Percentiles rank a stretch among this genome's conserved stretches.
phyloP scores from a whole-genome alignment of 2,329 filamentous ascomycete genomes.

The Exophiala lecanii-corni region DNA sequence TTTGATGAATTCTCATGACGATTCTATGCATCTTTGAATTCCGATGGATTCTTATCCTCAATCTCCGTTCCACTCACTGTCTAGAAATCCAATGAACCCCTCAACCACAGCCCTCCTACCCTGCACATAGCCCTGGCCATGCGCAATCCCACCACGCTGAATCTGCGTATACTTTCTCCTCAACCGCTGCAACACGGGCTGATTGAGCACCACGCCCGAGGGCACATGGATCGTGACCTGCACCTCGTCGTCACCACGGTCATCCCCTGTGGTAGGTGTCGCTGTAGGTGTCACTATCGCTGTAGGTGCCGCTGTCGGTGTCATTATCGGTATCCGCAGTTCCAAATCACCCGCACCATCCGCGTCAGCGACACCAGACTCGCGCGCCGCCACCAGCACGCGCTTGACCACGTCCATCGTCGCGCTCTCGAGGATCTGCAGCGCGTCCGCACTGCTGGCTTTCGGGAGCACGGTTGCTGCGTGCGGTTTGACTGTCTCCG shows the following conservation, averaged over 20 bases:
- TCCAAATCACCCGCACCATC: constrained; percentile 17
- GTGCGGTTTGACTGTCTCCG: constrained; percentile 35
- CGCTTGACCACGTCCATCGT: constrained; percentile 25
- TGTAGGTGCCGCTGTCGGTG: too few relatives aligned
- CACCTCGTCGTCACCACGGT: background rate
- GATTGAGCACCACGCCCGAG: constrained; percentile 29
- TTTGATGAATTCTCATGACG: too few relatives aligned
- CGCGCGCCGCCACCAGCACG: constrained; percentile 16
- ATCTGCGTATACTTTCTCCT: constrained; percentile 44
- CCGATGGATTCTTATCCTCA: too few relatives aligned
- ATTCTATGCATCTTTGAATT: too few relatives aligned
- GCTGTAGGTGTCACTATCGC: background rate
- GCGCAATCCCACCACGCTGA: constrained; percentile 34
- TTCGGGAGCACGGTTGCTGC: constrained; percentile 40
- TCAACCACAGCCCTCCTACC: constrained; percentile 35
- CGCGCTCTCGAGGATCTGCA: constrained; percentile 38
- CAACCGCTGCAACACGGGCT: constrained; percentile 41
- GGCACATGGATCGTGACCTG: constrained; percentile 18
- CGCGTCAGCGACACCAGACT: constrained; percentile 6
- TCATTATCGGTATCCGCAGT: constrained; percentile 13
- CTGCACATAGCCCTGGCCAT: constrained; percentile 33
- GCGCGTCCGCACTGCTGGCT: constrained; percentile 37
- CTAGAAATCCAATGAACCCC: constrained; percentile 45
- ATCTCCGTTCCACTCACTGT: constrained; percentile 35
- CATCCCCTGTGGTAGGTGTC: background rate